Evolutionary conservation across 1,139 yeast species (phyloP), one percentile per base, ranked within the genome.

Genomic region (Hyphopichia pseudoburtonii): DNA sequence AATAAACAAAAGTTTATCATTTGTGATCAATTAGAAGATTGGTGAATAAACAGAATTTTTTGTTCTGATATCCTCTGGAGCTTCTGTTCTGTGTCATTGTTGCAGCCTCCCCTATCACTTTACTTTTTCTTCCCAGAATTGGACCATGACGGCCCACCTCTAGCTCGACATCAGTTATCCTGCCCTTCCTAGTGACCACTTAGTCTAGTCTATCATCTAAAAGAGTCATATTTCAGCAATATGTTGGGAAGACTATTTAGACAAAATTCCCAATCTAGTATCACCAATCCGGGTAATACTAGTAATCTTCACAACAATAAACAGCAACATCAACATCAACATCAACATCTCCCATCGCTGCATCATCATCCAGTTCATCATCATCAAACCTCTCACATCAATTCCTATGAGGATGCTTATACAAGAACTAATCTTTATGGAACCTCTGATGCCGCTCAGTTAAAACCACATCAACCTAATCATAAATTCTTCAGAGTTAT

Each of bases 371-470:
- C 38, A 18, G n/a, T 19, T 24, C 23, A 37, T 9, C 28, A 32
- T 18, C 42, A 1, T 40, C 33, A 16, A 14, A 21, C 33, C 8
- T 16, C 11, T 14, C 30, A 31, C 17, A 34, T 42, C 38, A 51
- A 47, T 45, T 60, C 71, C 4, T 67, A 56, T 40, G 76, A 71
- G 30, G 76, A 71, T 50, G 50, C 66, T 7, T 67, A 68, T 46
- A 66, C 74, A 1, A 46, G 76, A 30, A 73, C 67, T 35, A 65
- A 66, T 23, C 51, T 71, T 12, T 71, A 70, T 40, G 77, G 76
- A 3, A 61, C 69, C n/a, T 55, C 60, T 30, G 63, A 64, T 36
- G 51, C 60, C 16, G 43, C 52, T 34, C 60, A 54, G 29, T 43
- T 65, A 22, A 50, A 52, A 40, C 66, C 70, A 0, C 54, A 40